Conservation (phyloP, 176 grass and related monocot genomes). For the Aegilops bicornis region DNA sequence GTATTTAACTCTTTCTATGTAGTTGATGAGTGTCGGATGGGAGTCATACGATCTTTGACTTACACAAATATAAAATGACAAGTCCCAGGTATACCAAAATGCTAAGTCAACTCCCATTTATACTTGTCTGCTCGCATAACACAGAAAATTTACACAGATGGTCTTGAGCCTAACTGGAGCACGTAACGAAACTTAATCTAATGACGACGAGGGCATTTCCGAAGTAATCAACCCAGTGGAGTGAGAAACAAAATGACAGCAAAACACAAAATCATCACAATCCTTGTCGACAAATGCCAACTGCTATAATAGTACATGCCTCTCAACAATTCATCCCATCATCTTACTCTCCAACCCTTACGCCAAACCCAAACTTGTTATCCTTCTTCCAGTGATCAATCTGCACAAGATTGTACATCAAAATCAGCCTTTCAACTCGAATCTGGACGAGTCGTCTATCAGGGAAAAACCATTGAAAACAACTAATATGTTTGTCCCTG, state of each 20-base stretch:
- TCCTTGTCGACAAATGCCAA: constrained; percentile 37
- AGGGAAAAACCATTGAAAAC: not conserved
- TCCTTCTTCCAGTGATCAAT: constrained; percentile 79
- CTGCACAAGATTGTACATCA: constrained; percentile 44
- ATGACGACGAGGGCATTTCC: not conserved
- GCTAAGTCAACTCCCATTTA: not conserved
- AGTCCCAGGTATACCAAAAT: not conserved
- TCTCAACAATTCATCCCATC: not conserved
- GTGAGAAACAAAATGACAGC: constrained; percentile 10
- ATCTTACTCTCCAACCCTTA: constrained; percentile 61
- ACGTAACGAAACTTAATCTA: not conserved
- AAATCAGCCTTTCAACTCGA: constrained; percentile 7
- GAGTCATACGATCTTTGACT: no score
- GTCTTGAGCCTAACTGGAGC: not conserved
- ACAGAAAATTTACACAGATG: not conserved
- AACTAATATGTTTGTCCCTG: not conserved
- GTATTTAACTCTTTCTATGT: no score
- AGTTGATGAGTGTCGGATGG: no score
- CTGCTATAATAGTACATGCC: constrained; percentile 25
- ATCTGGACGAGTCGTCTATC: not conserved
- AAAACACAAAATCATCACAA: constrained; percentile 3
- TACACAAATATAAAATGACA: no score
- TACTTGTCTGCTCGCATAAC: not conserved
- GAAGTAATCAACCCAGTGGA: not conserved
- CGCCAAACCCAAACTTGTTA: constrained; percentile 80